Conservation (phyloP, 1,139 yeast genomes). For the Sugiyamaella castrensis region DNA sequence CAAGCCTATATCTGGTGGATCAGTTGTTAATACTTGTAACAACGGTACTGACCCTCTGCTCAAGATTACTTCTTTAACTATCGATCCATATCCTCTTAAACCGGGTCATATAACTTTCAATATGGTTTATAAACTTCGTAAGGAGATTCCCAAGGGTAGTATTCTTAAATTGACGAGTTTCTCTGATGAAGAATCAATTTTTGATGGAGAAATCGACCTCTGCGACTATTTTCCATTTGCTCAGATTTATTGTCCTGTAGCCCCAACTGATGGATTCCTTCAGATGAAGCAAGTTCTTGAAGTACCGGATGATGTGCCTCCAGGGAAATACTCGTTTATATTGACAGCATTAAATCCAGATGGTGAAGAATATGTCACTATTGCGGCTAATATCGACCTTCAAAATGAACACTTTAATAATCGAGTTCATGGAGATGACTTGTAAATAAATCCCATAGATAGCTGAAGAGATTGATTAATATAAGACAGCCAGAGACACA, state of each 20-base stretch:
- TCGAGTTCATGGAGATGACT: conserved; percentile 15
- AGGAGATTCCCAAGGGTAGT: conserved; percentile 26
- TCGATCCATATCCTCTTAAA: conserved; percentile 31
- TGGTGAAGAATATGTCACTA: conserved; percentile 20
- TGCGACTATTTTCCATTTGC: conserved; percentile 32
- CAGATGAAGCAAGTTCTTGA: conserved; percentile 25
- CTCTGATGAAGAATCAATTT: conserved; percentile 20
- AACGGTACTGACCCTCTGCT: conserved; percentile 27
- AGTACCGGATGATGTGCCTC: conserved; percentile 32
- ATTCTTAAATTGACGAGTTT: conserved; percentile 27
- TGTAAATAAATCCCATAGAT: conserved; percentile 2
- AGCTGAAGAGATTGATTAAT: background rate
- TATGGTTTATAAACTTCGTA: conserved; percentile 25
- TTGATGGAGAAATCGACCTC: conserved; percentile 28
- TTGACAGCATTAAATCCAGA: conserved; percentile 27
- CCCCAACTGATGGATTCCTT: conserved; percentile 15
- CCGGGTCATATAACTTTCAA: conserved; percentile 30
- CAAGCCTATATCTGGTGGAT: conserved; percentile 16
- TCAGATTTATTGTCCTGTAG: conserved; percentile 30
- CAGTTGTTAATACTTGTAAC: conserved; percentile 24
- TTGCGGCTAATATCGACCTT: conserved; percentile 32
- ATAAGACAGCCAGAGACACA: no score
- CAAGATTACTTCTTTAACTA: conserved; percentile 23
- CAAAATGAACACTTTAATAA: conserved; percentile 12
- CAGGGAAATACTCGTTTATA: conserved; percentile 31